These are phyloP conservation scores for Rhizopogon rudus DNA, from an alignment of 768 basidiomycete genomes.

Conservation along the genomic window DNA sequence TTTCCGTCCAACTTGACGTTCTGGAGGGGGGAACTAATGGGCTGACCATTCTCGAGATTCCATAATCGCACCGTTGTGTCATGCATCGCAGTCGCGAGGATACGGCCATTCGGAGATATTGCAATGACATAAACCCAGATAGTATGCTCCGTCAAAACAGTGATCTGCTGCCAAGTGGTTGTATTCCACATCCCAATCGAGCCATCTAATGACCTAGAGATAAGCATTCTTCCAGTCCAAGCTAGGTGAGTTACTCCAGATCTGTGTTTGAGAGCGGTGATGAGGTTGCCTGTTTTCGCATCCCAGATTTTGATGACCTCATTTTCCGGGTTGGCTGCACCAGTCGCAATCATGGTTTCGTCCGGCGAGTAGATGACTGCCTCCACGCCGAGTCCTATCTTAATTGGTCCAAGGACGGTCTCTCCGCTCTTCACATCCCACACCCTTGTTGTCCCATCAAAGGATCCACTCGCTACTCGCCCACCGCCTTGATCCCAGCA, in stretches of 20 bases:
- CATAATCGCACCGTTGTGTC: constrained; percentile 6
- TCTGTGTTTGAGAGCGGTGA: not conserved
- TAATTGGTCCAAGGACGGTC: too few relatives aligned
- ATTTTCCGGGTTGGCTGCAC: not conserved
- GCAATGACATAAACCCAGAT: constrained; percentile 12
- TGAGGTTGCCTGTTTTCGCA: not conserved
- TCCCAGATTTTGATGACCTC: constrained; percentile 1
- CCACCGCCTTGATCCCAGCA: too few relatives aligned
- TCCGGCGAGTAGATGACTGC: constrained; percentile 1
- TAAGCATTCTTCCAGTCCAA: not conserved
- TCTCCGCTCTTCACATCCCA: too few relatives aligned
- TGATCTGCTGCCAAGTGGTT: too few relatives aligned
- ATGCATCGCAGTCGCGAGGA: constrained; percentile 7
- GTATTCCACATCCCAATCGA: too few relatives aligned
- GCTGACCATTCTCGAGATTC: constrained; percentile 1
- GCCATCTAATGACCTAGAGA: not conserved
- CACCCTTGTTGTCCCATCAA: too few relatives aligned
- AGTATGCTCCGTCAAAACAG: constrained; percentile 5
- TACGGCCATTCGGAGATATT: constrained; percentile 14
- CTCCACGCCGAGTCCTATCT: too few relatives aligned
- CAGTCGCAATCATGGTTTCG: not conserved
- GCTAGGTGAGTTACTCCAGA: not conserved
- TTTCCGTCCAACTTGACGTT: not conserved
- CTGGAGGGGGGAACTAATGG: not conserved
- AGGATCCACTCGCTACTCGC: too few relatives aligned